Percentiles rank a stretch among this genome's conserved stretches.
phyloP scores from a whole-genome alignment of 192 early-diverging fungal species.

The Funneliformis geosporum region DNA sequence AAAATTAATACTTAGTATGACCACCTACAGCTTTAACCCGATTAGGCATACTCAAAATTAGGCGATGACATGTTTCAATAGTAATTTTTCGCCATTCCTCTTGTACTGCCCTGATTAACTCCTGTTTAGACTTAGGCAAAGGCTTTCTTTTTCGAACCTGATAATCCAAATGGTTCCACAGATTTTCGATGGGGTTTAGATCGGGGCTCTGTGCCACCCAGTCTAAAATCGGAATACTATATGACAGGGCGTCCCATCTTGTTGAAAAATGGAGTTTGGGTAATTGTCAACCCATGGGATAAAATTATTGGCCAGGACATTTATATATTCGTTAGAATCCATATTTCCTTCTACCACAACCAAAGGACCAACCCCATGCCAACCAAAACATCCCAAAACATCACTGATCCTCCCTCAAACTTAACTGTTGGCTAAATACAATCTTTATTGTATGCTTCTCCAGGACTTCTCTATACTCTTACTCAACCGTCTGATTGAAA shows the following conservation, averaged over 20 bases:
- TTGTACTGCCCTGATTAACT: too few relatives aligned
- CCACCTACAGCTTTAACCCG: too few relatives aligned
- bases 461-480: background rate
- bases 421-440: too few relatives aligned
- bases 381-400: background rate
- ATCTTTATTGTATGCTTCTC: too few relatives aligned
- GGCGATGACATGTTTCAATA: too few relatives aligned
- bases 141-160: background rate
- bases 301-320: too few relatives aligned
- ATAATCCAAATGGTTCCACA: background rate
- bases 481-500: constrained; percentile 1
- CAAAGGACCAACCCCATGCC: background rate
- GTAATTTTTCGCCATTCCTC: too few relatives aligned
- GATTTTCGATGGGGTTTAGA: background rate
- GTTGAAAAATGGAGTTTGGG: background rate
- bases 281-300: background rate
- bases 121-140: too few relatives aligned
- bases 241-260: background rate
- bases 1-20: too few relatives aligned
- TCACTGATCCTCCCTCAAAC: too few relatives aligned
- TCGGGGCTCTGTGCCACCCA: constrained; percentile 1
- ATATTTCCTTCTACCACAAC: background rate
- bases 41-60: too few relatives aligned
- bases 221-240: too few relatives aligned
- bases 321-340: background rate